Evolutionary conservation across 257 asterid genomes (phyloP), one percentile per base, ranked within the genome.

Genomic region (Fraxinus anomala): DNA sequence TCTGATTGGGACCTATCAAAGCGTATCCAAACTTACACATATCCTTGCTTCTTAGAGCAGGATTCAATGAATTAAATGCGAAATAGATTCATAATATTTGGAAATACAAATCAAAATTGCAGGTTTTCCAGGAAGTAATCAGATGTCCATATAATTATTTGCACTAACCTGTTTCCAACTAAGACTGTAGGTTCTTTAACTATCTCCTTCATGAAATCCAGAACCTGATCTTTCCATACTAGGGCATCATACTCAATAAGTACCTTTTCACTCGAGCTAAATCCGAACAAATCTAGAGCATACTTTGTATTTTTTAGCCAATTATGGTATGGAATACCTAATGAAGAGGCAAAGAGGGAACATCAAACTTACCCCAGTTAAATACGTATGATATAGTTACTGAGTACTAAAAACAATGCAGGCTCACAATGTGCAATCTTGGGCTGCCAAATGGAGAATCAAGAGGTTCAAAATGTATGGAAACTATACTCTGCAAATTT

Each of bases 191-290:
- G 28, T 26, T 26, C 28, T 26, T 26, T 26, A 26, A 26, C 28
- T 26, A 26, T 26, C 28, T 26, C 28, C 28, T 26, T 26, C 28
- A 26, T 1, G 28, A 26, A 26, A 26, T 26, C 28, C 28, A 26
- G 28, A 26, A 26, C 94, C 84, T 92, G 97, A 84, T 94, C 99
- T 80, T 92, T 91, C 99, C 99, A 94, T 34, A 92, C 85, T 66
- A 90, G 77, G 28, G 97, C 96, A 86, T 94, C 99, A 49, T 94
- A 94, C 19, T 94, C 97, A 76, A 92, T 83, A 42, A 94, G 87
- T 21, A 97, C 99, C 88, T 94, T 94, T 83, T 94, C 99, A n/a
- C 99, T 94, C 99, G 97, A 94, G 51, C 97, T 97, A 76, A 94
- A 94, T 13, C 99, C 99, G 33, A 94, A 82, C 87, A 94, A 88